phyloP scores from a whole-genome alignment of 2,329 filamentous ascomycete genomes.

The Pyricularia sp. region DNA sequence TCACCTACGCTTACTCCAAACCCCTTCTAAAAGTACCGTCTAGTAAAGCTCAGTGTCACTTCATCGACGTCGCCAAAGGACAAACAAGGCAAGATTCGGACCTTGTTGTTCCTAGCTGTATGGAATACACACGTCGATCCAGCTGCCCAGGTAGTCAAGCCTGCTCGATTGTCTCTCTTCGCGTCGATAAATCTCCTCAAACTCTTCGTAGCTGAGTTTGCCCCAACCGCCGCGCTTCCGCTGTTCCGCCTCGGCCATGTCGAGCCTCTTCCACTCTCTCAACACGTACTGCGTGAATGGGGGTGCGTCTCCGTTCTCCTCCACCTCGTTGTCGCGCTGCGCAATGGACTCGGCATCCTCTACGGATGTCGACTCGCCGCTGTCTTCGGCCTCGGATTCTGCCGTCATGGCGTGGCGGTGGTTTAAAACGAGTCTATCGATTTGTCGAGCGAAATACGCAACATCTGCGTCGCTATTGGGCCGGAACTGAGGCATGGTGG shows the following conservation, averaged over 20 bases:
- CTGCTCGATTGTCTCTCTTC: constrained; percentile 48
- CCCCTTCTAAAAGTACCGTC: neutral
- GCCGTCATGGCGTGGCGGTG: neutral
- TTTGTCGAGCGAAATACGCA: neutral
- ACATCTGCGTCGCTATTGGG: constrained; percentile 31
- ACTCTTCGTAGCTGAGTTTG: constrained; percentile 64
- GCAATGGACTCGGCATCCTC: constrained; percentile 1
- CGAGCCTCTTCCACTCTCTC: constrained; percentile 40
- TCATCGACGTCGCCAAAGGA: neutral
- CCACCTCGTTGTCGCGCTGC: neutral
- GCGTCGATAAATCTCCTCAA: constrained; percentile 60
- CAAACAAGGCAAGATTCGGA: neutral
- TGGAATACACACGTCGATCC: constrained; percentile 74
- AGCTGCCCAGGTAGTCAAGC: constrained; percentile 72
- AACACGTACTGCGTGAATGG: constrained; percentile 22
- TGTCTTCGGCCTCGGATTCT: neutral
- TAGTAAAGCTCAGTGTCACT: neutral
- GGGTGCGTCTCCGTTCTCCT: constrained; percentile 3
- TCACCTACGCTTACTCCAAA: neutral
- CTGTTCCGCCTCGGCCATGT: constrained; percentile 55
- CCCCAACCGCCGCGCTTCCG: constrained; percentile 65
- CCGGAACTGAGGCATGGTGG: constrained; percentile 55
- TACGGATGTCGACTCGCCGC: neutral
- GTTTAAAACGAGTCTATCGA: neutral
- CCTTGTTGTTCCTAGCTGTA: constrained; percentile 16